A percentile compares a stretch with the other conserved stretches of the same genome.
Evolutionary conservation across 495 filamentous ascomycete genomes (phyloP).

Genomic region (Geoglossum glabrum): DNA sequence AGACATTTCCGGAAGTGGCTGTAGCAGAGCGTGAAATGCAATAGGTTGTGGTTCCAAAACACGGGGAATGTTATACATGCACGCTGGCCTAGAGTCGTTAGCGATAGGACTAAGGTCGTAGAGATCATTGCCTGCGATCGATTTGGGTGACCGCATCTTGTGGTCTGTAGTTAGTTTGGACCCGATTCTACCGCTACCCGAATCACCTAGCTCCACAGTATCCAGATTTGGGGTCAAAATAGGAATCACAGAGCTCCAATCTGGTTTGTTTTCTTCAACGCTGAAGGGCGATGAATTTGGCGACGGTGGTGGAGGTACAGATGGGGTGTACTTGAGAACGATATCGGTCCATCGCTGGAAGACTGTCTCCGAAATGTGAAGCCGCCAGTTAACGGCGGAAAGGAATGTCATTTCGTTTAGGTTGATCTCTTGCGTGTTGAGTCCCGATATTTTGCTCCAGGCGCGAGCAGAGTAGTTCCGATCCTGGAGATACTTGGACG

Average conservation of each 20-base stretch:
- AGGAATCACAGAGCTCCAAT: constrained; percentile 64
- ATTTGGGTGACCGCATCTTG: constrained; percentile 8
- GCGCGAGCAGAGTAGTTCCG: constrained; percentile 92
- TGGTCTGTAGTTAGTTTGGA: constrained; percentile 7
- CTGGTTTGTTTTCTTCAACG: constrained; percentile 8
- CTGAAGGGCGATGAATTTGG: neutral
- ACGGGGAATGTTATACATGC: constrained; percentile 24
- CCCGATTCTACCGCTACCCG: neutral
- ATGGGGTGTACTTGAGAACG: constrained; percentile 65
- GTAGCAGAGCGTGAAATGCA: constrained; percentile 17
- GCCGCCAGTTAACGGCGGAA: constrained; percentile 72
- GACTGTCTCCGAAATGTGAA: constrained; percentile 72
- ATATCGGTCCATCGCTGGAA: constrained; percentile 90
- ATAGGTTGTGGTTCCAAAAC: constrained; percentile 37
- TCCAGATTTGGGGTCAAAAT: constrained; percentile 56
- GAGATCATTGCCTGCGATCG: constrained; percentile 14
- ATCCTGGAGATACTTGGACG: constrained; percentile 94
- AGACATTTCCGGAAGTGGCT: constrained; percentile 28
- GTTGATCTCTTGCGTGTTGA: constrained; percentile 83
- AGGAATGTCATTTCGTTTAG: constrained; percentile 91
- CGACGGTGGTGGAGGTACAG: constrained; percentile 32
- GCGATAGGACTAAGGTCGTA: constrained; percentile 16
- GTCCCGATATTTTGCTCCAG: constrained; percentile 95
- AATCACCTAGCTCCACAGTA: constrained; percentile 10
- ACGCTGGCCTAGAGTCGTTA: constrained; percentile 27